A percentile compares a stretch with the other conserved stretches of the same genome.
These are phyloP conservation scores for Agrocybe chaxingu DNA, from an alignment of 768 basidiomycete species.

Conservation along the genomic window DNA sequence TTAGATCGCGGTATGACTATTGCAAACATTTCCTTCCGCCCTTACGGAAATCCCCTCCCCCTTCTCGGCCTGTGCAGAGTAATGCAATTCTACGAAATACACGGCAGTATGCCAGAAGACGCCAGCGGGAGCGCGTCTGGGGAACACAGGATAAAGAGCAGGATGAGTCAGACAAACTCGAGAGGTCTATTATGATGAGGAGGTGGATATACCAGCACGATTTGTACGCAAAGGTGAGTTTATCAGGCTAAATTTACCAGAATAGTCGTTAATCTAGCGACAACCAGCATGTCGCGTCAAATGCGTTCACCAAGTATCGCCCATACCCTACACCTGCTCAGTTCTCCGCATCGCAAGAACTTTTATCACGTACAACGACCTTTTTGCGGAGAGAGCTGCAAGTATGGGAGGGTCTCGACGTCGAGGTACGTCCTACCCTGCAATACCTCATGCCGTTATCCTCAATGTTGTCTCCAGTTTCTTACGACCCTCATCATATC, in stretches of 20 bases:
- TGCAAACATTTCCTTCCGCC: conserved; percentile 78
- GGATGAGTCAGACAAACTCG: conserved; percentile 67
- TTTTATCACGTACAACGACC: conserved; percentile 69
- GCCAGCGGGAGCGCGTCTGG: conserved; percentile 50
- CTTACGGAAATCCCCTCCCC: conserved; percentile 47
- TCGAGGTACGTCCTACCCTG: conserved; percentile 56
- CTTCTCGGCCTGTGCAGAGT: conserved; percentile 24
- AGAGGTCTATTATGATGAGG: conserved; percentile 68
- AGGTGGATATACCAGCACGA: conserved; percentile 79
- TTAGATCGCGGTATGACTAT: conserved; percentile 77
- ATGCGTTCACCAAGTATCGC: conserved; percentile 79
- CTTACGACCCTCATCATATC: conserved; percentile 86
- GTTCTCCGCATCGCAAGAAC: conserved; percentile 72
- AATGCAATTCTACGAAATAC: conserved; percentile 22
- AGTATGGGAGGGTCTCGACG: conserved; percentile 87
- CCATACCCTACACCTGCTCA: conserved; percentile 87
- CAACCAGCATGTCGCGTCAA: conserved; percentile 84
- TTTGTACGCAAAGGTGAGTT: conserved; percentile 77
- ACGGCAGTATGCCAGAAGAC: conserved; percentile 27
- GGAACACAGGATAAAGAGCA: conserved; percentile 49
- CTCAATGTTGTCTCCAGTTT: conserved; percentile 51
- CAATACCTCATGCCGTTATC: conserved; percentile 1
- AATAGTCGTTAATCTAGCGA: not conserved
- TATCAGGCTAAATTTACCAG: conserved; percentile 6
- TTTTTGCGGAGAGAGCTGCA: conserved; percentile 85